Base-by-base conservation (phyloP, 208 protist species). In the Trypanosoma congolense region DNA sequence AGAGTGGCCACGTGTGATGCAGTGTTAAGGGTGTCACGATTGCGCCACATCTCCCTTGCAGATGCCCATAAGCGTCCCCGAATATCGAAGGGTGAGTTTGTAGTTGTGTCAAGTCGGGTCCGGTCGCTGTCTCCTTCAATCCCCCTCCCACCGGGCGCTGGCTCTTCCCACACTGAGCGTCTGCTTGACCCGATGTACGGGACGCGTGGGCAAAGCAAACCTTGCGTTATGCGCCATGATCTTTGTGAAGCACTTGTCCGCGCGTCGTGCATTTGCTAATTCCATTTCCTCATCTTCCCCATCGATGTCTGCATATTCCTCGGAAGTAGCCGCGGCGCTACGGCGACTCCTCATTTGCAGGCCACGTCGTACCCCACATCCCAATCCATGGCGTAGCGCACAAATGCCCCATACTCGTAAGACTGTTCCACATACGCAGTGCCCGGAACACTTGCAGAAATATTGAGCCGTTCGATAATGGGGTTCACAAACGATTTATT, bases 291-390 rank as follows among this genome's bases (percentile, higher is more conserved):
- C 40, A n/a, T 10, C n/a, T 31, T n/a, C 9, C 33, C 12, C 33
- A 16, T 33, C 46, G 26, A 21, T n/a, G 21, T 24, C 46, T 38
- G 33, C 12, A 38, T 38, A 16, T 16, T 38, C 33, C 33, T 6
- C 12, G 6, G 33, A 38, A 30, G 2, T 38, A 30, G 5, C 21
- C 9, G 9, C 18, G 25, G 51, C 22, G 14, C 26, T n/a, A 33
- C 51, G 21, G 44, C 0, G 1, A 42, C 14, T 38, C 24, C 22
- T 38, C 62, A 92, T 75, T 69, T 63, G 18, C 83, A 45, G 28
- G 78, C 79, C 6, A 83, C 42, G 42, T 87, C 77, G 59, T 89
- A 93, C 14, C 83, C 87, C 63, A 90, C 86, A 43, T 90, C 75
- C 87, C 87, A 93, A 49, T 85, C 65, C n/a, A 82, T 61, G 6